Evolutionary conservation across 2,329 filamentous ascomycete species (phyloP).

Genomic region (Malbranchea zuffiana): DNA sequence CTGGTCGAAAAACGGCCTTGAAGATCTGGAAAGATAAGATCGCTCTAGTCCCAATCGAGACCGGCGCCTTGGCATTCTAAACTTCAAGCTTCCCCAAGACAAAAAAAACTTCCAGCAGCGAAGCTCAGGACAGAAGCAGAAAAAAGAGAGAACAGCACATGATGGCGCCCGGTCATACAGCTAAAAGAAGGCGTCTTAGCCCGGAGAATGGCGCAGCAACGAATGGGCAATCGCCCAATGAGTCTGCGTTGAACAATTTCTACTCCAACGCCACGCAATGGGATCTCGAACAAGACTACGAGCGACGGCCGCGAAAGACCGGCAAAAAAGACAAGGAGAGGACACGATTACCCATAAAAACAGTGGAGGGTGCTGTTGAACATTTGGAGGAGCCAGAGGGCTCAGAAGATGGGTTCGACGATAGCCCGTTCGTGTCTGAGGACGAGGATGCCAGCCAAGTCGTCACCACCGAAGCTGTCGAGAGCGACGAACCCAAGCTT

Average conservation of each 20-base stretch:
- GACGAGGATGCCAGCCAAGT: constrained; percentile 44
- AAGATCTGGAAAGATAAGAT: no score
- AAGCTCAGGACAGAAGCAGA: no score
- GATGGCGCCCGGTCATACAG: constrained; percentile 36
- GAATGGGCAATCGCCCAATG: constrained; percentile 21
- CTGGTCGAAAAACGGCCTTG: no score
- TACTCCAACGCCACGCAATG: constrained; percentile 67
- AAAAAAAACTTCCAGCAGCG: no score
- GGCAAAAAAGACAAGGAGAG: constrained; percentile 64
- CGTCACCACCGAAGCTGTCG: constrained; percentile 39
- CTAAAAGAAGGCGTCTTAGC: constrained; percentile 43
- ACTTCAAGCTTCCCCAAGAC: no score
- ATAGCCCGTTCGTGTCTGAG: constrained; percentile 52
- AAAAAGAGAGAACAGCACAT: no score
- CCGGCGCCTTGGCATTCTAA: no score
- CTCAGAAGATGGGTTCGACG: constrained; percentile 47
- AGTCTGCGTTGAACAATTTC: constrained; percentile 42
- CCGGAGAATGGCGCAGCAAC: constrained; percentile 30
- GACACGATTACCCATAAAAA: constrained; percentile 76
- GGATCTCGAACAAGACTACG: constrained; percentile 89
- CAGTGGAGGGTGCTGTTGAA: constrained; percentile 62
- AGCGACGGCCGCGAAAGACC: constrained; percentile 65
- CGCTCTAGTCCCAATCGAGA: no score
- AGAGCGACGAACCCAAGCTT: constrained; percentile 50
- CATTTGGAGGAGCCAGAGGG: constrained; percentile 38